Evolutionary conservation across 257 asterid genomes (phyloP).

Genomic region (Jacaranda mimosifolia): DNA sequence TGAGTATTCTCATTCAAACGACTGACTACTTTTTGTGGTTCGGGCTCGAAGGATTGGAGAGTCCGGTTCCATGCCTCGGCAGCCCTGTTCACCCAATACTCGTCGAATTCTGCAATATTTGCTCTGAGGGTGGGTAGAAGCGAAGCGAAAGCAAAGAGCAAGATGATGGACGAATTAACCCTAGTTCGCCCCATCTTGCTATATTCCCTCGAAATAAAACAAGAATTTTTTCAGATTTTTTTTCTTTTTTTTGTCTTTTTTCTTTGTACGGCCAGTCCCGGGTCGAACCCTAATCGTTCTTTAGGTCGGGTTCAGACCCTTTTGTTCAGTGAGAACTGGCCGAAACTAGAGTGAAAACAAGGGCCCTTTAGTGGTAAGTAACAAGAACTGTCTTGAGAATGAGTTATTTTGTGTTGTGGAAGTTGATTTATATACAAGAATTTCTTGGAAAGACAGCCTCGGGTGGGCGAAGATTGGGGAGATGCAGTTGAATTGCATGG

Average conservation of each 20-base stretch:
- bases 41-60: constrained; percentile 48
- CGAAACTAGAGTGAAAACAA: constrained; percentile 23
- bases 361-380: not conserved
- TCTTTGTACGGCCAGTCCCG: constrained; percentile 17
- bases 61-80: constrained; percentile 56
- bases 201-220: not conserved
- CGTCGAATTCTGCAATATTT: constrained; percentile 48
- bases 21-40: constrained; percentile 45
- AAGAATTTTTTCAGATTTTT: not conserved
- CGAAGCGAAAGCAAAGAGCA: constrained; percentile 40
- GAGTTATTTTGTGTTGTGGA: not conserved
- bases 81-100: constrained; percentile 54
- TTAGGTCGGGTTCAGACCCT: constrained; percentile 39
- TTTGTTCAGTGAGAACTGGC: not conserved
- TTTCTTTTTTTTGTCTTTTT: no score
- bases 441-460: not conserved
- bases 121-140: constrained; percentile 39
- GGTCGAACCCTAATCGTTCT: constrained; percentile 36
- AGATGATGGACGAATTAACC: constrained; percentile 22
- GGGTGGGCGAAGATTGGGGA: constrained; percentile 25
- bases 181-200: constrained; percentile 33
- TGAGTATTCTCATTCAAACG: constrained; percentile 45
- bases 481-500: constrained; percentile 15
- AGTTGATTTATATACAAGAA: constrained; percentile 37
- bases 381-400: not conserved